Percentiles rank a stretch among this genome's conserved stretches.
phyloP scores from a whole-genome alignment of 352 stramenopile species.

The Pythium sp. region DNA sequence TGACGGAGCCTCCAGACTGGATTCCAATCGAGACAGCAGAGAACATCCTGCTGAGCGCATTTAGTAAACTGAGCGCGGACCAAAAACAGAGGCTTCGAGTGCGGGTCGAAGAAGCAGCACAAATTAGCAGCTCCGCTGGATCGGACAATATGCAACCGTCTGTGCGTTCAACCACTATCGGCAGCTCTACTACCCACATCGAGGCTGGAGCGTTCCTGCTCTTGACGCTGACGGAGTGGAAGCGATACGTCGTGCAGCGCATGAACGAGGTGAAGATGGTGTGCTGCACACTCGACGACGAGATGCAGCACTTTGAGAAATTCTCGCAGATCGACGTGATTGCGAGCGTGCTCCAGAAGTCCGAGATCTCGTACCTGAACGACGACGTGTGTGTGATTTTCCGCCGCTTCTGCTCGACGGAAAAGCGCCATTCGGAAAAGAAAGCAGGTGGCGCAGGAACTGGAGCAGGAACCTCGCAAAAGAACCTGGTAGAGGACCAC shows the following conservation, averaged over 20 bases:
- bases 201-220: constrained; percentile 56
- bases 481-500: constrained; percentile 20
- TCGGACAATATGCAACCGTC: background rate
- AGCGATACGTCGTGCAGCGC: constrained; percentile 60
- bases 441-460: constrained; percentile 1
- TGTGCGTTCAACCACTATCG: background rate
- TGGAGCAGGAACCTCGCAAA: background rate
- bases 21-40: constrained; percentile 36
- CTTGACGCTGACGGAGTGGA: constrained; percentile 62
- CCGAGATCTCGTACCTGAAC: constrained; percentile 37
- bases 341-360: constrained; percentile 49
- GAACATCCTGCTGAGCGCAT: constrained; percentile 47
- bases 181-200: constrained; percentile 14
- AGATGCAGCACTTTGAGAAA: constrained; percentile 49
- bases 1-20: constrained; percentile 24
- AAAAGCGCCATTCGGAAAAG: constrained; percentile 19
- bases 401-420: constrained; percentile 53
- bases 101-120: constrained; percentile 32
- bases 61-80: constrained; percentile 42
- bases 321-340: constrained; percentile 55
- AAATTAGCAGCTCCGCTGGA: background rate
- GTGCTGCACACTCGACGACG: constrained; percentile 55
- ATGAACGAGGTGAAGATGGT: constrained; percentile 67
- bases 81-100: constrained; percentile 40
- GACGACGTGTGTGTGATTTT: constrained; percentile 66